These are phyloP conservation scores for Gossypium thurberi DNA, from an alignment of 345 rosid species.

Conservation along the genomic window DNA sequence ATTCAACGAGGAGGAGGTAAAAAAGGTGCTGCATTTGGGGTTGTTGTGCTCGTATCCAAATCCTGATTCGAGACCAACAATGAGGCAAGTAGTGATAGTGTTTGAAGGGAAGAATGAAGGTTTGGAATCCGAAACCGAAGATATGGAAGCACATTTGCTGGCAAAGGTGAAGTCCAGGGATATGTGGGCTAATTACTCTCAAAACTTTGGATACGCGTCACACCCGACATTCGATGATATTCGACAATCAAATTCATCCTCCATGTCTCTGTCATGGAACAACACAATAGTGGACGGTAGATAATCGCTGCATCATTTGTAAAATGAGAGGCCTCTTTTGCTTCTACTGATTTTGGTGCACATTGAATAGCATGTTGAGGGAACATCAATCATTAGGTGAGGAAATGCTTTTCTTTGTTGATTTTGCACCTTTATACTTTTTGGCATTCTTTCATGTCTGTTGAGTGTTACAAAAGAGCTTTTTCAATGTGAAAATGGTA, in stretches of 20 bases:
- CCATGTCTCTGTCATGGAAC: slow-evolving; percentile 43
- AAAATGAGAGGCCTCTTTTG: not conserved
- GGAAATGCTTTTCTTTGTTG: not conserved
- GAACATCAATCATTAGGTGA: not conserved
- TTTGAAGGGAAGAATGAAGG: slow-evolving; percentile 45
- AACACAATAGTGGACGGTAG: slow-evolving; percentile 33
- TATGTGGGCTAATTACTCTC: slow-evolving; percentile 29
- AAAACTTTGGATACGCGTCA: slow-evolving; percentile 11
- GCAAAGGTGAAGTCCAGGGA: slow-evolving; percentile 25
- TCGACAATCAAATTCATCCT: slow-evolving; percentile 28
- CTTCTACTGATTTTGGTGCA: not conserved
- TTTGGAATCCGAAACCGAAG: slow-evolving; percentile 41
- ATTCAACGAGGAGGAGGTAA: slow-evolving; percentile 35
- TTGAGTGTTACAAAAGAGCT: not conserved
- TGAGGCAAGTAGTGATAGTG: slow-evolving; percentile 71
- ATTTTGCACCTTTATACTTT: not conserved
- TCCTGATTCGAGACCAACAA: slow-evolving; percentile 44
- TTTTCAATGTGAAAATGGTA: not conserved
- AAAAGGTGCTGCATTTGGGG: slow-evolving; percentile 53
- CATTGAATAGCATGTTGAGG: not conserved
- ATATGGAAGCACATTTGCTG: slow-evolving; percentile 47
- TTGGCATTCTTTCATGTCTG: not conserved
- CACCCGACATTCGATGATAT: slow-evolving; percentile 54
- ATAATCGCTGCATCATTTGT: slow-evolving; percentile 17
- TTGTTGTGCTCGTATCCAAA: slow-evolving; percentile 59